phyloP scores from a whole-genome alignment of 163 green algal species.

The Scenedesmus sp. region DNA sequence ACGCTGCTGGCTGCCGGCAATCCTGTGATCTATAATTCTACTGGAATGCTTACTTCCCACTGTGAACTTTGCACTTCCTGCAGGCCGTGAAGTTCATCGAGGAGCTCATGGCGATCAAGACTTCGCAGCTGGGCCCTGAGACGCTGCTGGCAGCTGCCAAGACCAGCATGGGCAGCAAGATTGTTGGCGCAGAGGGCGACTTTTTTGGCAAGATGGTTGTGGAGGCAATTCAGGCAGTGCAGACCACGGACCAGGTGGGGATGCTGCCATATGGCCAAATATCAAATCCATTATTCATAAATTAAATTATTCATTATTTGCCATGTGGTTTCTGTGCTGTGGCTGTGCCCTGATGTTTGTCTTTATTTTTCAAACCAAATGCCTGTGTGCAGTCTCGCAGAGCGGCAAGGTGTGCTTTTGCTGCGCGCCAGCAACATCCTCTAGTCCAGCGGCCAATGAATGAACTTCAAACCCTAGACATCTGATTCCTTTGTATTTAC shows the following conservation, averaged over 20 bases:
- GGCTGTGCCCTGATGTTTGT: too few relatives aligned
- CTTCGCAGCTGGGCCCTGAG: constrained; percentile 86
- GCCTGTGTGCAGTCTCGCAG: background rate
- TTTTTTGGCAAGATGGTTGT: constrained; percentile 96
- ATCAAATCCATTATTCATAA: too few relatives aligned
- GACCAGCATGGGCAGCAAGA: constrained; percentile 97
- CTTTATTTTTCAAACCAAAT: background rate
- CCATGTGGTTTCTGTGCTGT: too few relatives aligned
- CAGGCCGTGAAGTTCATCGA: constrained; percentile 97
- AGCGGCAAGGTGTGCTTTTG: background rate
- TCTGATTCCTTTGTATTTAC: too few relatives aligned
- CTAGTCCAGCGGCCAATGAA: too few relatives aligned
- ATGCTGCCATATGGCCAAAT: too few relatives aligned
- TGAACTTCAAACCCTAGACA: too few relatives aligned
- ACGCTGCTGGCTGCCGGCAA: constrained; percentile 79
- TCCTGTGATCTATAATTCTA: too few relatives aligned
- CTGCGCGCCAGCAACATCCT: background rate
- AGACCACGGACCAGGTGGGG: constrained; percentile 54
- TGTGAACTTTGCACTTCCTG: background rate
- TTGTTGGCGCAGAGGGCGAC: constrained; percentile 86
- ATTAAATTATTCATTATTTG: too few relatives aligned
- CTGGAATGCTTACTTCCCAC: background rate
- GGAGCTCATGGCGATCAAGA: constrained; percentile 84
- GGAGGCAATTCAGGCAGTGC: constrained; percentile 88
- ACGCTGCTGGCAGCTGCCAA: constrained; percentile 91